phyloP scores from a whole-genome alignment of 2,329 filamentous ascomycete genomes.

The Cryphonectria nitschkei region DNA sequence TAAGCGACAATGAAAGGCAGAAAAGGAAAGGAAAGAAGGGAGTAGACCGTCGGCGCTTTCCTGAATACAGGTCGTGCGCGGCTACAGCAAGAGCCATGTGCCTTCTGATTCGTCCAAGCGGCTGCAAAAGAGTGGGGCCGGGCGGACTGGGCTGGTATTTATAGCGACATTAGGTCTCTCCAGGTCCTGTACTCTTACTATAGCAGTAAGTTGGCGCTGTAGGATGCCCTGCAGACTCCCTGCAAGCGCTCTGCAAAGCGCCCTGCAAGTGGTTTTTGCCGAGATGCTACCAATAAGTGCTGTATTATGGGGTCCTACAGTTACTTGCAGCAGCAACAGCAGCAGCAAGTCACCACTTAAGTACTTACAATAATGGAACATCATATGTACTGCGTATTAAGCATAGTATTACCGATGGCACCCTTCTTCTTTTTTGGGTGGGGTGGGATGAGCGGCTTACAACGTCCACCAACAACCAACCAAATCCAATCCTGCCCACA shows the following conservation, averaged over 20 bases:
- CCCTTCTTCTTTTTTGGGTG: not conserved
- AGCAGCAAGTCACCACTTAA: too few species aligned
- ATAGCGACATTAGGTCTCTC: not conserved
- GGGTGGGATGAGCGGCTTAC: not conserved
- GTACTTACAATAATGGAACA: too few species aligned
- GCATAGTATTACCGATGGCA: not conserved
- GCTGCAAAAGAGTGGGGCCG: not conserved
- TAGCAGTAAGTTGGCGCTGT: not conserved
- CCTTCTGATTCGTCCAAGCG: slow-evolving; percentile 1
- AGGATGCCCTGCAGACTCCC: not conserved
- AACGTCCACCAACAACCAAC: not conserved
- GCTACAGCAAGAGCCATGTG: not conserved
- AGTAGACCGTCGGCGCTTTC: not conserved
- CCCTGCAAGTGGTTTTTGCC: not conserved
- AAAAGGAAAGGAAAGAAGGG: not conserved
- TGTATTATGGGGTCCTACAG: not conserved
- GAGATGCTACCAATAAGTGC: not conserved
- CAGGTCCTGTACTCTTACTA: not conserved
- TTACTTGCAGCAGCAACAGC: not conserved
- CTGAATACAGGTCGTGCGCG: slow-evolving; percentile 6
- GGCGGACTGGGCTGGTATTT: not conserved
- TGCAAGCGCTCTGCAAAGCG: slow-evolving; percentile 1
- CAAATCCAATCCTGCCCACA: not conserved
- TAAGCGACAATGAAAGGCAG: not conserved
- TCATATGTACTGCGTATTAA: not conserved